These are phyloP conservation scores for Barbarea vulgaris DNA, from an alignment of 345 rosid genomes.

Conservation along the genomic window DNA sequence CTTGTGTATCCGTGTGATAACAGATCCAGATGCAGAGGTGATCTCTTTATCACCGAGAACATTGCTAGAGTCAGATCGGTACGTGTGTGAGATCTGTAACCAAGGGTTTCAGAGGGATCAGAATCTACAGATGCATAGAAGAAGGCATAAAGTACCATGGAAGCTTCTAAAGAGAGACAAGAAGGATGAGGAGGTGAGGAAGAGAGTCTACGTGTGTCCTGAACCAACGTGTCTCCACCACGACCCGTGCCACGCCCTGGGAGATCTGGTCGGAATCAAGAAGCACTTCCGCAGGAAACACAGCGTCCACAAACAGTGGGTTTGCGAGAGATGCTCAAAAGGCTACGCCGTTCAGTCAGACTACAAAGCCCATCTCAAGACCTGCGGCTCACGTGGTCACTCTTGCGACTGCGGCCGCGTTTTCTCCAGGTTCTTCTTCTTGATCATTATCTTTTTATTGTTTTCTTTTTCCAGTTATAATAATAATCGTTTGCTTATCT, in stretches of 20 bases:
- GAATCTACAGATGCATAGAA: slow-evolving; percentile 95
- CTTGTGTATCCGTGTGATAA: slow-evolving; percentile 8
- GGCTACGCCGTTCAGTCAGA: slow-evolving; percentile 99
- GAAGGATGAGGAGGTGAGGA: slow-evolving; percentile 56
- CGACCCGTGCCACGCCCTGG: slow-evolving; percentile 92
- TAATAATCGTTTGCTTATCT: neutral
- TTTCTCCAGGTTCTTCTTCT: slow-evolving; percentile 70
- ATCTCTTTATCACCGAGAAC: slow-evolving; percentile 89
- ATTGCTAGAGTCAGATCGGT: slow-evolving; percentile 86
- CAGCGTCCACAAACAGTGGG: slow-evolving; percentile 91
- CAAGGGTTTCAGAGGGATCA: slow-evolving; percentile 98
- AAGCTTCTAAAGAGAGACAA: slow-evolving; percentile 87
- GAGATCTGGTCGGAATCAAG: slow-evolving; percentile 97
- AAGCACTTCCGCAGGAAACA: slow-evolving; percentile 92
- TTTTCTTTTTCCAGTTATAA: neutral
- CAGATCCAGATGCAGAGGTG: slow-evolving; percentile 98
- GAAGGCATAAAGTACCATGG: slow-evolving; percentile 99
- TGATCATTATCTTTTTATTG: neutral
- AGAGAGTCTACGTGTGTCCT: slow-evolving; percentile 90
- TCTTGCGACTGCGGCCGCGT: slow-evolving; percentile 98
- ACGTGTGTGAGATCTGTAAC: slow-evolving; percentile 97
- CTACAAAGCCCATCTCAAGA: slow-evolving; percentile 95
- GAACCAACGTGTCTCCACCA: slow-evolving; percentile 93
- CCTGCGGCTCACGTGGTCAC: slow-evolving; percentile 96
- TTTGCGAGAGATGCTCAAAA: slow-evolving; percentile 85